phyloP scores from a whole-genome alignment of 2,329 filamentous ascomycete genomes.

The Aspergillus alliaceus region DNA sequence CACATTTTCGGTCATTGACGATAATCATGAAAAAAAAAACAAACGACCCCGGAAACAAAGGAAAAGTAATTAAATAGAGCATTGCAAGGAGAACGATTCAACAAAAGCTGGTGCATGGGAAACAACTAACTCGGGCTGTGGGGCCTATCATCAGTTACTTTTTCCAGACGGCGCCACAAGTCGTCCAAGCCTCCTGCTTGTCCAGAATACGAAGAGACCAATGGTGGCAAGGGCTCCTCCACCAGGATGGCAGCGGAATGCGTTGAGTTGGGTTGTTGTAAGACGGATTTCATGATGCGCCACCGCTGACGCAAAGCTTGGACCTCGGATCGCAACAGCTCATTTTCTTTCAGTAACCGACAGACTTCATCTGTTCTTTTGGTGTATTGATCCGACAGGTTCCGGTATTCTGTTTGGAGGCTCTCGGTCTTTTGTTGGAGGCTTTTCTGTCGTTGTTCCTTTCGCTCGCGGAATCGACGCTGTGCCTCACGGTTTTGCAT shows the following conservation, averaged over 20 bases:
- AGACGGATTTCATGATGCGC: not conserved
- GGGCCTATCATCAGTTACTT: not conserved
- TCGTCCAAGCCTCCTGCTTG: not conserved
- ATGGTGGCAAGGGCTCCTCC: not conserved
- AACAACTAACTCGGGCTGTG: constrained; percentile 1
- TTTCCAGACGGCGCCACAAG: not conserved
- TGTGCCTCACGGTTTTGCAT: constrained; percentile 15
- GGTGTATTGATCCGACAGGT: not conserved
- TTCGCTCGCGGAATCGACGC: constrained; percentile 12
- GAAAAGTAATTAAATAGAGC: too few species aligned
- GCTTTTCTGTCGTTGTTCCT: constrained; percentile 8
- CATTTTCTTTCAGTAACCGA: constrained; percentile 1
- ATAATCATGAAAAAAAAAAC: not conserved
- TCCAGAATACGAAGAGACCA: not conserved
- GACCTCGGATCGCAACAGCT: not conserved
- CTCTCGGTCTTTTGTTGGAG: constrained; percentile 5
- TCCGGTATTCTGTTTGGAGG: not conserved
- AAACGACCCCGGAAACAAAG: too few species aligned
- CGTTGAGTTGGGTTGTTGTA: not conserved
- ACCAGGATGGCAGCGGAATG: not conserved
- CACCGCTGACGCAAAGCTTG: not conserved
- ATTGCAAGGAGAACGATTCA: not conserved
- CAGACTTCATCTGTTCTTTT: not conserved
- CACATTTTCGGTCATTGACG: not conserved
- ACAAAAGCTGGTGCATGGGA: not conserved